A percentile compares a stretch with the other conserved stretches of the same genome.
These are phyloP conservation scores for Candida ovalis DNA, from an alignment of 805 yeast genomes.

Conservation along the genomic window DNA sequence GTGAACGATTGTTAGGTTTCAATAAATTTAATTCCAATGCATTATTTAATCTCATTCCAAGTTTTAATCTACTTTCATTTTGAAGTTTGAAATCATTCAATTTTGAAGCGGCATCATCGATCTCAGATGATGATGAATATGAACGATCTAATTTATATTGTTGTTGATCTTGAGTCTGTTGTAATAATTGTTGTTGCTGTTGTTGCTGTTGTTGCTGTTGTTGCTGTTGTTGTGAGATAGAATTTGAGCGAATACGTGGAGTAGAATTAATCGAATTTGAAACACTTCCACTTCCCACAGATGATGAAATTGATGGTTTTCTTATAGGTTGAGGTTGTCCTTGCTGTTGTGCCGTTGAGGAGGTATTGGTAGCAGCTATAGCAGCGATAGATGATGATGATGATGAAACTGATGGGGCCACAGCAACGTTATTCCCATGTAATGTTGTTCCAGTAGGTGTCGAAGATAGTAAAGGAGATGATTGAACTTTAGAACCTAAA, in stretches of 20 bases:
- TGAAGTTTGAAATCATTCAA: slow-evolving; percentile 26
- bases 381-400: slow-evolving; percentile 3
- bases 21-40: not conserved
- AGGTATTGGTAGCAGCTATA: slow-evolving; percentile 27
- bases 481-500: not conserved
- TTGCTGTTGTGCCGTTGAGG: slow-evolving; percentile 9
- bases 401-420: slow-evolving; percentile 3
- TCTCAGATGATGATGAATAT: slow-evolving; percentile 14
- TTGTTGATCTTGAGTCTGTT: not conserved
- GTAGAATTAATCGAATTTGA: slow-evolving; percentile 2
- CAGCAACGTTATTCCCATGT: not conserved
- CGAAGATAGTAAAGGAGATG: not conserved
- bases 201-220: not conserved
- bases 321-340: not conserved
- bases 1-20: slow-evolving; percentile 13
- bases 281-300: not conserved
- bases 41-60: slow-evolving; percentile 26
- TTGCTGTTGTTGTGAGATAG: not conserved
- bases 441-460: not conserved
- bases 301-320: slow-evolving; percentile 1
- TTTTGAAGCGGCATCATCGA: slow-evolving; percentile 28
- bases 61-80: slow-evolving; percentile 26
- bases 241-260: not conserved
- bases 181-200: not conserved
- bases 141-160: slow-evolving; percentile 3